Evolutionary conservation across 371 early-diverging fungal genomes (phyloP).

Genomic region (Mycotypha africana): DNA sequence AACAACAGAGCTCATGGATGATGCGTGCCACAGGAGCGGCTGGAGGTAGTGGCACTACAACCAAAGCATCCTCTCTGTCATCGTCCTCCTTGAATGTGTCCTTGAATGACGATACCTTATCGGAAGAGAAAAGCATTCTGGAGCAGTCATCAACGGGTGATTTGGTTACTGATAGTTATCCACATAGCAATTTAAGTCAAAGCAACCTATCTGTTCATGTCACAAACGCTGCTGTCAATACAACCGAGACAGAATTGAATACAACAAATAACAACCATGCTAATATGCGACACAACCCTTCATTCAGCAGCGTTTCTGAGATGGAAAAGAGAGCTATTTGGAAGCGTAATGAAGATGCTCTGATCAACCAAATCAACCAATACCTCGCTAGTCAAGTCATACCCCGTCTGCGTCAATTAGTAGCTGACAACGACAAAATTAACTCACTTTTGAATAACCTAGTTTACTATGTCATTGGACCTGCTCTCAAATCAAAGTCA

Average conservation of each 20-base stretch:
- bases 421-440: constrained; percentile 74
- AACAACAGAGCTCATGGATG: constrained; percentile 71
- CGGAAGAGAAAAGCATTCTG: too few species aligned
- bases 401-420: constrained; percentile 57
- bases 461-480: constrained; percentile 77
- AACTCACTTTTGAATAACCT: constrained; percentile 60
- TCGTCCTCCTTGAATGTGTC: constrained; percentile 1
- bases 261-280: constrained; percentile 1
- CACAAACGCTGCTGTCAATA: too few species aligned
- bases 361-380: constrained; percentile 42
- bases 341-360: constrained; percentile 44
- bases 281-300: constrained; percentile 27
- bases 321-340: constrained; percentile 42
- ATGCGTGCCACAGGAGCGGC: constrained; percentile 46
- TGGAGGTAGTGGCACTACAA: constrained; percentile 28
- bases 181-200: neutral
- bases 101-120: too few species aligned
- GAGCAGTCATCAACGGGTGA: too few species aligned
- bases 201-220: neutral
- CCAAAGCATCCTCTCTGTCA: constrained; percentile 15
- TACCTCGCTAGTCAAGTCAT: constrained; percentile 57
- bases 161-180: neutral
- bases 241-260: neutral
- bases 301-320: constrained; percentile 38
- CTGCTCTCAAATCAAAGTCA: constrained; percentile 58